phyloP scores from a whole-genome alignment of 257 asterid species.

The Solanum lycopersicoides region DNA sequence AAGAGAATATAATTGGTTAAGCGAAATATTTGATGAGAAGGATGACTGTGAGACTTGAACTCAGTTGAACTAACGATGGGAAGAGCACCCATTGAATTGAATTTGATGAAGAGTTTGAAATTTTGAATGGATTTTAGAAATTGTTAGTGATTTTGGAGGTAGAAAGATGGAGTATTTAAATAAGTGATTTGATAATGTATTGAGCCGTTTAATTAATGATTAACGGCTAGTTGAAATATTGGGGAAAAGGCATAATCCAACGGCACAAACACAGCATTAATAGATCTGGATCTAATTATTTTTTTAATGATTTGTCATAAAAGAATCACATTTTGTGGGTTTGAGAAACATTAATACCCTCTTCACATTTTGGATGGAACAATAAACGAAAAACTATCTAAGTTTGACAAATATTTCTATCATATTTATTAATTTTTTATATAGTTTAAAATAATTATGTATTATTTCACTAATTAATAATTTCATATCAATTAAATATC shows the following conservation, averaged over 20 bases:
- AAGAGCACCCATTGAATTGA: slow-evolving; percentile 10
- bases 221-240: slow-evolving; percentile 8
- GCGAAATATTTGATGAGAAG: slow-evolving; percentile 44
- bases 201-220: slow-evolving; percentile 7
- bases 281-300: not conserved
- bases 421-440: no score
- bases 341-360: not conserved
- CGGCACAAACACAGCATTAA: not conserved
- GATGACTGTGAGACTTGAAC: slow-evolving; percentile 7
- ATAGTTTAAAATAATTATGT: no score
- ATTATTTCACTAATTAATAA: not conserved
- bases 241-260: not conserved
- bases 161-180: slow-evolving; percentile 1
- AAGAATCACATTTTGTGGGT: not conserved
- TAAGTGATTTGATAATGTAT: not conserved
- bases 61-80: not conserved
- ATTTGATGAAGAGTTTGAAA: not conserved
- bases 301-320: no score
- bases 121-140: not conserved
- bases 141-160: not conserved
- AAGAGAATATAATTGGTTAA: slow-evolving; percentile 48
- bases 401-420: no score
- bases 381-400: no score
- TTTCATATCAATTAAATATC: no score
- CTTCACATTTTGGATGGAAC: not conserved